Evolutionary conservation across 73 alveolate genomes (phyloP), one percentile per base, ranked within the genome.

Genomic region (Effrenium voratum): DNA sequence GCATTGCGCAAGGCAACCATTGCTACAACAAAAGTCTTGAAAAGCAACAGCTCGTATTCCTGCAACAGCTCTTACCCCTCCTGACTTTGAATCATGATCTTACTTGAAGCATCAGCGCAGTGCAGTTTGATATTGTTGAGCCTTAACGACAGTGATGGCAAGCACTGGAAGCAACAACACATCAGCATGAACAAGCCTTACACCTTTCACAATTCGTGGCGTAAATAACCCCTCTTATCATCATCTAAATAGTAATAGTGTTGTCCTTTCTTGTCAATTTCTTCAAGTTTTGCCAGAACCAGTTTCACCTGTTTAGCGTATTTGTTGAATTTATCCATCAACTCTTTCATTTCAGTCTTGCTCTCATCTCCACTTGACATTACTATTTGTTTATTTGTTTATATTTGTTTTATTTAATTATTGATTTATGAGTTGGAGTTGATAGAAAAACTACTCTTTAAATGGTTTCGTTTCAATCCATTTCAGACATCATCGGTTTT

Each of bases 351-450:
- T 26, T 66, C 77, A 66, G 43, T 66, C 77, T 66, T 66, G 77
- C 77, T 66, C 40, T 66, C 77, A 66, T 66, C 77, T 66, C 77
- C 77, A 66, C 44, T 66, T 66, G 77, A 66, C 43, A 66, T 66
- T 66, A 30, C 77, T 66, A 66, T 66, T 30, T 66, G n/a, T 66
- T 16, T 22, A 66, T 66, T 30, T 66, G 24, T 26, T 30, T 4
- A 26, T 26, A 66, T 22, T 66, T 66, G n/a, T 30, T 6, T 6
- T 26, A 66, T 66, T 66, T 22, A 60, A 60, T 66, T 30, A 30
- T 3, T 66, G 1, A 30, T 66, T 66, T 30, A 10, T 1, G 36
- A 38, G 19, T 66, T 66, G 40, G n/a, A 2, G 77, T 66, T 32
- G 41, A 38, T 63, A 24, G n/a, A n/a, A 66, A 66, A 10, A 66